phyloP scores from a whole-genome alignment of 805 yeast genomes.

The Kluyveromyces aestuarii region DNA sequence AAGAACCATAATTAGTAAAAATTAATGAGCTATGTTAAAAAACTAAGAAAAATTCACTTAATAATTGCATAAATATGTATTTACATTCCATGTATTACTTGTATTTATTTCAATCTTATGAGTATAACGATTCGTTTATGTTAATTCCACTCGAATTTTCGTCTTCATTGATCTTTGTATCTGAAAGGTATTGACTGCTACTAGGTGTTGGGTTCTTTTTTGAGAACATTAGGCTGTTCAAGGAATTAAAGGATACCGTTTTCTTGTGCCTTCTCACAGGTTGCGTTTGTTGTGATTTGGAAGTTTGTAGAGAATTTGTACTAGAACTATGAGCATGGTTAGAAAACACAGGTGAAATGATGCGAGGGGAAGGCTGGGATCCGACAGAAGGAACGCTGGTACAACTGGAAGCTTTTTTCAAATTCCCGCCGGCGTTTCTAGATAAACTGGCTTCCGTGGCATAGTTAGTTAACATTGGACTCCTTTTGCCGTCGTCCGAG shows the following conservation, averaged over 20 bases:
- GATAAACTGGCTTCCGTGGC: constrained; percentile 2
- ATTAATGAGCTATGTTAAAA: not conserved
- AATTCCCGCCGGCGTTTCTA: constrained; percentile 6
- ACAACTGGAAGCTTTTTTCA: constrained; percentile 9
- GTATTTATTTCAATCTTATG: constrained; percentile 5
- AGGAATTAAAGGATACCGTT: constrained; percentile 27
- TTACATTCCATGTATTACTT: not conserved
- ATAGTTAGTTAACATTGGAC: not conserved
- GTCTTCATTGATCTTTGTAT: constrained; percentile 23
- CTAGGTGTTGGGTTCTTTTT: constrained; percentile 19
- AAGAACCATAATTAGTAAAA: not conserved
- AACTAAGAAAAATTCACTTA: not conserved
- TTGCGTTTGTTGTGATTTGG: constrained; percentile 12
- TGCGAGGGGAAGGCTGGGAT: not conserved
- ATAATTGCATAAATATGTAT: not conserved
- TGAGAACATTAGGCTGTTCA: constrained; percentile 27
- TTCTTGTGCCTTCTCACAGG: constrained; percentile 26
- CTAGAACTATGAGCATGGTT: constrained; percentile 4
- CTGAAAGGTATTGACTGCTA: constrained; percentile 20
- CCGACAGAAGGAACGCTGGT: constrained; percentile 8
- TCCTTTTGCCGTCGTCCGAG: constrained; percentile 8
- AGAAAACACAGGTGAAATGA: constrained; percentile 2
- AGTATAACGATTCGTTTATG: constrained; percentile 24
- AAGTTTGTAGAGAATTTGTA: constrained; percentile 2
- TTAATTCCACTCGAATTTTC: constrained; percentile 18